Evolutionary conservation across 2,329 filamentous ascomycete genomes (phyloP).

Genomic region (Neonectria sp.): DNA sequence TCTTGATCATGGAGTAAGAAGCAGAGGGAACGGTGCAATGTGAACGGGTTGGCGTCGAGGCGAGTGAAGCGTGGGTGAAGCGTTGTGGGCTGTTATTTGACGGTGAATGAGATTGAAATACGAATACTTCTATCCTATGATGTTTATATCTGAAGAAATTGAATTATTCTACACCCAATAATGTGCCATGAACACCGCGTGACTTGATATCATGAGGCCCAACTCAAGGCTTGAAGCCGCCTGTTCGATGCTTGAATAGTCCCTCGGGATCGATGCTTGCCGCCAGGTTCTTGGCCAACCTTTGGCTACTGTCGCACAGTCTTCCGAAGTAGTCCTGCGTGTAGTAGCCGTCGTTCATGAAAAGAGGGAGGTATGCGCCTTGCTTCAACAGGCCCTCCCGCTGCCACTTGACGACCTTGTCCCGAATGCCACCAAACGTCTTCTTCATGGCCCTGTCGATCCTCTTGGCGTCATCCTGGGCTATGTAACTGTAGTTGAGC

Average conservation of each 20-base stretch:
- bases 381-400: constrained; percentile 51
- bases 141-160: neutral
- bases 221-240: constrained; percentile 55
- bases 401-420: constrained; percentile 41
- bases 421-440: constrained; percentile 17
- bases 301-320: constrained; percentile 52
- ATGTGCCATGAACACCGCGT: neutral
- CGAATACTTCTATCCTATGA: neutral
- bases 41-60: neutral
- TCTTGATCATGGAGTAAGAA: constrained; percentile 58
- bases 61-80: neutral
- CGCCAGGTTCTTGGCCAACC: constrained; percentile 53
- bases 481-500: constrained; percentile 58
- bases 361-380: constrained; percentile 57
- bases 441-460: constrained; percentile 38
- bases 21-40: neutral
- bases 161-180: neutral
- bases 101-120: neutral
- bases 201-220: neutral
- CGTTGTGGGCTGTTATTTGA: neutral
- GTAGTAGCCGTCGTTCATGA: constrained; percentile 61
- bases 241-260: constrained; percentile 56
- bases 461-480: constrained; percentile 46
- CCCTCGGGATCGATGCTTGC: constrained; percentile 56
- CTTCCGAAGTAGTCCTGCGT: constrained; percentile 60